Conservation (phyloP, 345 rosid species). For the Eucalyptus tenuipes region DNA sequence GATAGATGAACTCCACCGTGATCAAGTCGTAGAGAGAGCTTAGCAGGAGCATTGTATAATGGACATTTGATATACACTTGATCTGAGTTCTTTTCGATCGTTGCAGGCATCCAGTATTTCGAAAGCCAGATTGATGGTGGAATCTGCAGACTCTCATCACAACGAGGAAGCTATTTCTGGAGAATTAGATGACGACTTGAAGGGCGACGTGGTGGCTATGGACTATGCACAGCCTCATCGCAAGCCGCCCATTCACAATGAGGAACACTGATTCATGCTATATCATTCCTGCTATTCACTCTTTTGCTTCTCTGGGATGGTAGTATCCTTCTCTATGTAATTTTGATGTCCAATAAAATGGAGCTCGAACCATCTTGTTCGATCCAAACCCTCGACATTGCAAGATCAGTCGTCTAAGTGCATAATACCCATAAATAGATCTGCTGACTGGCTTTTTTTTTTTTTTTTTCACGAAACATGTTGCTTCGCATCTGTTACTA, state of each 20-base stretch:
- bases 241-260: slow-evolving; percentile 93
- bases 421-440: neutral
- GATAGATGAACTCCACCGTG: neutral
- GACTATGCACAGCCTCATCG: slow-evolving; percentile 86
- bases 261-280: slow-evolving; percentile 19
- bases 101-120: neutral
- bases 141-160: neutral
- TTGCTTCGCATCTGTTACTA: neutral
- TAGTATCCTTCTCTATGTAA: neutral
- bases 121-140: neutral
- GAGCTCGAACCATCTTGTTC: neutral
- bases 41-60: neutral
- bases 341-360: neutral
- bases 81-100: neutral
- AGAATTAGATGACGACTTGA: slow-evolving; percentile 10
- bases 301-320: neutral
- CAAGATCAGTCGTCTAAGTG: neutral
- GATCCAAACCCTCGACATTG: neutral
- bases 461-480: neutral
- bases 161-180: slow-evolving; percentile 7
- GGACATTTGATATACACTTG: neutral
- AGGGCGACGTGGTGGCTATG: slow-evolving; percentile 44
- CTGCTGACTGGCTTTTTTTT: neutral
- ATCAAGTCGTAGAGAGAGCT: neutral
- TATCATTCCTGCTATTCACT: neutral